Base-by-base conservation (phyloP, 495 filamentous ascomycete genomes). In the Penicillium parvum region DNA sequence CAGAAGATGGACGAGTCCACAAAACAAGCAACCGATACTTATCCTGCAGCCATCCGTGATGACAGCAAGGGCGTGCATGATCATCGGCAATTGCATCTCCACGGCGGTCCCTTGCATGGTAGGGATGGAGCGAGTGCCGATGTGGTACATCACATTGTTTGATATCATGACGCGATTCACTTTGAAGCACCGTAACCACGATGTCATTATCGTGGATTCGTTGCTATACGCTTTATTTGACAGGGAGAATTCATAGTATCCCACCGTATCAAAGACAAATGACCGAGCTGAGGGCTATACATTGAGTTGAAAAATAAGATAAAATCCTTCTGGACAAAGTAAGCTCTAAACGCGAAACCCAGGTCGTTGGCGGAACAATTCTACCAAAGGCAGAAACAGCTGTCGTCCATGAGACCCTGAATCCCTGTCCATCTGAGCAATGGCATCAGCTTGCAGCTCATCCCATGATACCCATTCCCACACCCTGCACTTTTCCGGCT, bases 391-490 rank as follows among this genome's bases (percentile, higher is more conserved):
- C 49, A 75, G 45, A 53, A 84, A 84, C 26, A 83, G 52, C 15
- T 55, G 65, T 21, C 63, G 47, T 63, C 61, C 40, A 16, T 46
- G 35, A 27, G 35, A 47, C 4, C 30, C 32, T 10, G 16, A 21
- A 19, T 37, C 47, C 10, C 26, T n/a, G 4, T 19, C 29, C 20
- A 54, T 34, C 27, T 53, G 29, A 11, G 43, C 17, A 23, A 50
- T 39, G 0, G 32, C 45, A 12, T 39, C 38, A 5, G 20, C 39
- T 20, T 32, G 22, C 5, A 76, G 35, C 29, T 71, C 57, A 15
- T 70, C 62, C 77, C 78, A 83, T 7, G 53, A 65, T 8, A 63
- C 55, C 82, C 82, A 88, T 10, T 65, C 53, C 84, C 84, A 88
- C 1, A 56, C 63, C 25, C 72, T 72, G 49, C 83, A 86, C 53